Base-by-base conservation (phyloP, 2,329 filamentous ascomycete genomes). In the Neofusicoccum parvum region DNA sequence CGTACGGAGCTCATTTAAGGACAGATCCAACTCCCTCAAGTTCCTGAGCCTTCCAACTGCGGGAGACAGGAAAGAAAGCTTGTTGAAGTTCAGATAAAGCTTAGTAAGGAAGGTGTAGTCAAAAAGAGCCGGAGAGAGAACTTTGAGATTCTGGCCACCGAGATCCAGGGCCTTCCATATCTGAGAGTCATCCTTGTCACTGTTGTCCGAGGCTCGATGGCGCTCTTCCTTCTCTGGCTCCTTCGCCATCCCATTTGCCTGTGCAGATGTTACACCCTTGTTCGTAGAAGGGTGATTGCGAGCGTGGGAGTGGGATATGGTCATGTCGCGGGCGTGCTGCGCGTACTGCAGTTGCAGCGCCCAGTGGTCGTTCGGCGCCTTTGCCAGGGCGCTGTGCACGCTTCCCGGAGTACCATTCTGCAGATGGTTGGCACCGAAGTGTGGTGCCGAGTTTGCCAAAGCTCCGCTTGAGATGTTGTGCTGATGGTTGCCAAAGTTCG, bases 111-210 rank as follows among this genome's bases (percentile, higher is more conserved):
- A 98, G 50, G 86, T 86, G 79, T 98, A 99, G 70, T 80, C 79
- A 81, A 98, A 98, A 37, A 99, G 83, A 50, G 90, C 87, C 9
- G 87, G 81, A 0, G 93, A 89, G 37, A 99, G 83, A 66, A 92
- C 91, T 70, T 93, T 90, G 56, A 99, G 83, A 20, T 94, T 94
- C 80, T 98, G 95, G n/a, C 95, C 95, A 71, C 94, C 95, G 76
- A 98, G 90, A 78, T 99, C 95, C 71, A 99, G 84, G 69, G 94
- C 93, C 76, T 92, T 88, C 95, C 95, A 98, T 73, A 94, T 90
- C 77, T 97, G 91, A 69, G 75, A 80, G 71, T 80, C 76, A 65
- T 79, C 73, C 51, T 77, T 73, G n/a, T 74, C 74, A 32, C 73
- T 75, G 48, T 77, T 70, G 72, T 88, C 88, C 72, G 86, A 86